Evolutionary conservation across 2,329 filamentous ascomycete genomes (phyloP).

Genomic region (Didymella segeticola): DNA sequence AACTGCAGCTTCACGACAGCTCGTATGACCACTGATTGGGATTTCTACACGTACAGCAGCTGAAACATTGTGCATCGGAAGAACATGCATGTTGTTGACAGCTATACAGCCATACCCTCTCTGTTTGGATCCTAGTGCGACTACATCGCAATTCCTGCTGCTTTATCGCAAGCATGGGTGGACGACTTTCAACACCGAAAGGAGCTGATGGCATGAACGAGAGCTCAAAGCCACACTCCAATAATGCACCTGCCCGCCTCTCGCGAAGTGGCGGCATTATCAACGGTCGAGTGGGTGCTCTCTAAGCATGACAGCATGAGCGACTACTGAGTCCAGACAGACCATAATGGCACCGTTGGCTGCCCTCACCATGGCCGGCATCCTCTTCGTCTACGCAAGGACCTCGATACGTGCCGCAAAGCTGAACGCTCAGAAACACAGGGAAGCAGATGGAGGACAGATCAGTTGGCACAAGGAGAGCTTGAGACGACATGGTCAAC

Average conservation of each 20-base stretch:
- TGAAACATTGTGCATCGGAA: background rate
- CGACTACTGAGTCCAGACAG: slow-evolving; percentile 35
- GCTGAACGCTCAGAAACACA: slow-evolving; percentile 66
- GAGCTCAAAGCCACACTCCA: slow-evolving; percentile 45
- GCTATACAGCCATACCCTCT: background rate
- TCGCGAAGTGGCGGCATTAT: slow-evolving; percentile 41
- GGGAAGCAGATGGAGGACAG: slow-evolving; percentile 64
- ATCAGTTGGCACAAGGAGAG: slow-evolving; percentile 63
- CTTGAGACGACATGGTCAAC: slow-evolving; percentile 59
- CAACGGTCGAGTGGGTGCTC: slow-evolving; percentile 41
- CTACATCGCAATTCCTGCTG: background rate
- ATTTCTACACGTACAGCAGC: background rate
- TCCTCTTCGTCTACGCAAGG: slow-evolving; percentile 68
- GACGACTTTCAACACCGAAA: slow-evolving; percentile 54
- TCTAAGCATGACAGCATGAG: background rate
- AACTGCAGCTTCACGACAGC: slow-evolving; percentile 17
- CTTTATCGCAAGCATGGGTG: slow-evolving; percentile 49
- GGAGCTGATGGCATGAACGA: slow-evolving; percentile 54
- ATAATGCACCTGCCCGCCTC: slow-evolving; percentile 39
- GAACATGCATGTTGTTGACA: background rate
- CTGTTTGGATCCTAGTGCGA: background rate
- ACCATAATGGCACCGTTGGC: slow-evolving; percentile 66
- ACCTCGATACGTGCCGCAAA: slow-evolving; percentile 72
- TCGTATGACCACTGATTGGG: slow-evolving; percentile 16
- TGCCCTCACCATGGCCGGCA: slow-evolving; percentile 66